phyloP scores from a whole-genome alignment of 257 asterid species.

The Penstemon barbatus region DNA sequence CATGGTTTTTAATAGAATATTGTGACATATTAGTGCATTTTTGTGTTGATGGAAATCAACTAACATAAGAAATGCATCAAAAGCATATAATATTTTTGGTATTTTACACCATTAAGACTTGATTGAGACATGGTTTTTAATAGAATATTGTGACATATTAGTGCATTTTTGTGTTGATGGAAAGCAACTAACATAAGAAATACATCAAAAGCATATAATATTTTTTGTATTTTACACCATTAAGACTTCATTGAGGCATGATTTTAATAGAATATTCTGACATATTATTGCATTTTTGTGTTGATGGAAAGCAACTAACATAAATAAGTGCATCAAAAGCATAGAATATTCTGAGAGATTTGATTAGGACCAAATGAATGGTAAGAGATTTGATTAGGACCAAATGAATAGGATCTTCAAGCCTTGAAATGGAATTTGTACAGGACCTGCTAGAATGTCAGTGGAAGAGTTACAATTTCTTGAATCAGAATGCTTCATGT shows the following conservation, averaged over 20 bases:
- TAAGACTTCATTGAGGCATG: background rate
- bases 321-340: too few relatives aligned
- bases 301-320: too few relatives aligned
- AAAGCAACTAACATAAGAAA: too few relatives aligned
- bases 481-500: background rate
- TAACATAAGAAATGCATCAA: too few relatives aligned
- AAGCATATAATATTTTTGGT: background rate
- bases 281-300: background rate
- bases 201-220: too few relatives aligned
- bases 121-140: background rate
- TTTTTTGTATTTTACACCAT: background rate
- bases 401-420: too few relatives aligned
- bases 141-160: background rate
- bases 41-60: too few relatives aligned
- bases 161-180: background rate
- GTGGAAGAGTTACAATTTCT: background rate
- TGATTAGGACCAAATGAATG: too few relatives aligned
- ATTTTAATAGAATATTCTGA: background rate
- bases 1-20: background rate
- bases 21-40: background rate
- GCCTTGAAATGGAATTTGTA: background rate
- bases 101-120: conserved; percentile 1
- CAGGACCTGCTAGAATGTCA: background rate
- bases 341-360: too few relatives aligned
- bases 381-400: too few relatives aligned